Evolutionary conservation across 2,329 filamentous ascomycete genomes (phyloP), one percentile per base, ranked within the genome.

Genomic region (Ophiostoma fasciatum): DNA sequence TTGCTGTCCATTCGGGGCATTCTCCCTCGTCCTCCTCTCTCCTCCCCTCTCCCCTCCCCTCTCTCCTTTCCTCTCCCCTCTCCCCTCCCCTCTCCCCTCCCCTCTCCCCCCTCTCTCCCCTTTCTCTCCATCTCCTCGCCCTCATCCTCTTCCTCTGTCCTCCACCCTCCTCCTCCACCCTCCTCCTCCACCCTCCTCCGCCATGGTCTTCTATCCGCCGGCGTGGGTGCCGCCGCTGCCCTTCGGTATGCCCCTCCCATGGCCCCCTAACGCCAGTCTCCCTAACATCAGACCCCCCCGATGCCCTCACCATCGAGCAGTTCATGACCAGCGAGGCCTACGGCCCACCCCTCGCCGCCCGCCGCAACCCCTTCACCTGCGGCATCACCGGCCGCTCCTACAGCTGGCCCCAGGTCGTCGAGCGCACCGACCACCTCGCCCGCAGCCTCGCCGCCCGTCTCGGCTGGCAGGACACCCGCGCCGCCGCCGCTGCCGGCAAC

Each of bases 321-420:
- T 92, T 92, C 56, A 76, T 92, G 61, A 69, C 76, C 42, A 70
- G 76, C 47, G 82, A 88, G 47, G 58, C 66, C 31, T 70, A 82
- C 49, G 82, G 81, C 25, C 56, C 62, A 35, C 66, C 81, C 9
- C 56, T 81, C 9, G 63, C 67, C 22, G 62, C 71, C 42, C 78
- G 82, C 15, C 40, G 41, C 30, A 42, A 46, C 21, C 47, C 47
- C 11, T 50, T 43, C 42, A 49, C 46, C 18, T 50, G 48, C 31
- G 46, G 46, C 31, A 37, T 50, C 9, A 45, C 47, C 5, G 47
- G 47, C 28, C 42, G 33, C 23, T 33, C 48, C 3, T 42, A 42
- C 38, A 36, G 29, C 26, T 41, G 39, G 32, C 3, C 30, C 12
- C 40, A 48, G 20, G 17, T 38, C 9, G 23, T 15, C 11, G 34